Evolutionary conservation across 495 filamentous ascomycete genomes (phyloP), one percentile per base, ranked within the genome.

Genomic region (Neurospora sp.): DNA sequence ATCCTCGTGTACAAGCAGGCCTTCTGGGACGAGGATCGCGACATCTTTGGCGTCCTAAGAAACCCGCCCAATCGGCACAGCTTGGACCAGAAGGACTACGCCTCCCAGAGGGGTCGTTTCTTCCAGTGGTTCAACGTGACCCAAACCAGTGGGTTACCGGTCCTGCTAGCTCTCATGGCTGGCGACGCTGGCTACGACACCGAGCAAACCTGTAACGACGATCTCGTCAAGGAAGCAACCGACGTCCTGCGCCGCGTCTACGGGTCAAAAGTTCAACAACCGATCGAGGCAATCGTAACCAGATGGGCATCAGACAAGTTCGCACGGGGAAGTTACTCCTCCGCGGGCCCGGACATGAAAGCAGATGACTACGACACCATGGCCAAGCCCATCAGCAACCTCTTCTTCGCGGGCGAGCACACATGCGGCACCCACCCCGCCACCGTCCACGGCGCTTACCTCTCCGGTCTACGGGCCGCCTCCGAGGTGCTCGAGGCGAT

Each of bases 61-160:
- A 90, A 93, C 74, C 90, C 87, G 22, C 73, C 79, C 7, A 85
- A 86, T 75, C 81, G 84, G 8, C 83, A 85, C 75, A 89, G 84
- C 71, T 75, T 86, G 22, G 83, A 85, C 44, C 86, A 88, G 72
- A 80, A 80, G 14, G 86, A 89, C 48, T 88, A 88, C 71, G 78
- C 86, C 69, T 81, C 83, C 16, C 84, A 87, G 48, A 82, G 87
- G 40, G 96, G 96, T 20, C 90, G 94, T 10, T 97, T 96, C 83
- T 99, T 98, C 77, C 88, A 98, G 76, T 98, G 97, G 88, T 98
- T 97, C 89, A 98, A 99, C 78, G 92, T 93, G 72, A 89, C 93
- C 72, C 92, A 93, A 73, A 96, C 93, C 3, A 93, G 92, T 69
- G 96, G 96, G 7, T 85, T 94, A 40, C 96, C 96, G 4, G 91